Evolutionary conservation across 2,329 filamentous ascomycete genomes (phyloP).

Genomic region (Sporothrix pseudoabietina): DNA sequence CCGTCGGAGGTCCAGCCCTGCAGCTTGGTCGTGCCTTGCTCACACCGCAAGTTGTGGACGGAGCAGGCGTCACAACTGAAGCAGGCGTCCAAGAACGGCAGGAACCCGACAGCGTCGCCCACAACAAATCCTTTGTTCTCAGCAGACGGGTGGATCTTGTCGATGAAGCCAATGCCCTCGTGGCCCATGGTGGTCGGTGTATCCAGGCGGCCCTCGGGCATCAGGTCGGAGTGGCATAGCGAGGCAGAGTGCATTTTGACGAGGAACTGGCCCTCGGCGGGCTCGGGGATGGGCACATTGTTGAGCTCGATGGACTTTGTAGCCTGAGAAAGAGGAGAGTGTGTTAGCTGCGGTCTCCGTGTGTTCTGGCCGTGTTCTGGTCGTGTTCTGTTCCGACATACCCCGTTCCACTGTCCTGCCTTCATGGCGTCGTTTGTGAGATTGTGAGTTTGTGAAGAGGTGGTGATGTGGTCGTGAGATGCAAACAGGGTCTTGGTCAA

Average conservation of each 20-base stretch:
- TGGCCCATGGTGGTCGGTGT: conserved; percentile 50
- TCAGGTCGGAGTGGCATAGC: conserved; percentile 29
- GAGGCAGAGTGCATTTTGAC: conserved; percentile 22
- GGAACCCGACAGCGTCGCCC: conserved; percentile 1
- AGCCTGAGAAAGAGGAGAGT: neutral
- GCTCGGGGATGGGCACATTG: conserved; percentile 21
- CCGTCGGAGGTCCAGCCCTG: conserved; percentile 37
- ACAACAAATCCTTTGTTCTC: conserved; percentile 50
- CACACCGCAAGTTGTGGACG: conserved; percentile 37
- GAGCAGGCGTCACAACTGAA: conserved; percentile 37
- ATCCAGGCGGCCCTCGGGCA: conserved; percentile 23
- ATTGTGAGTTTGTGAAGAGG: neutral
- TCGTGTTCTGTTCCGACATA: neutral
- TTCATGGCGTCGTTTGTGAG: neutral
- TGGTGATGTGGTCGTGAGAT: neutral
- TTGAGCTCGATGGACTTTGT: conserved; percentile 24
- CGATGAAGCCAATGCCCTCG: conserved; percentile 65
- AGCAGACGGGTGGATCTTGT: conserved; percentile 59
- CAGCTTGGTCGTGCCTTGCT: conserved; percentile 36
- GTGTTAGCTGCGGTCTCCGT: neutral
- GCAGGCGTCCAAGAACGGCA: conserved; percentile 37
- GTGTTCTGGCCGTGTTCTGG: neutral
- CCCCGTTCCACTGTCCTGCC: conserved; percentile 16
- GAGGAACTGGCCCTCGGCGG: conserved; percentile 22
- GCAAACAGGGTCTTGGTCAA: neutral